Evolutionary conservation across 1,284 basidiomycete genomes (phyloP).

Genomic region (Phellopilus nigrolimitatus): DNA sequence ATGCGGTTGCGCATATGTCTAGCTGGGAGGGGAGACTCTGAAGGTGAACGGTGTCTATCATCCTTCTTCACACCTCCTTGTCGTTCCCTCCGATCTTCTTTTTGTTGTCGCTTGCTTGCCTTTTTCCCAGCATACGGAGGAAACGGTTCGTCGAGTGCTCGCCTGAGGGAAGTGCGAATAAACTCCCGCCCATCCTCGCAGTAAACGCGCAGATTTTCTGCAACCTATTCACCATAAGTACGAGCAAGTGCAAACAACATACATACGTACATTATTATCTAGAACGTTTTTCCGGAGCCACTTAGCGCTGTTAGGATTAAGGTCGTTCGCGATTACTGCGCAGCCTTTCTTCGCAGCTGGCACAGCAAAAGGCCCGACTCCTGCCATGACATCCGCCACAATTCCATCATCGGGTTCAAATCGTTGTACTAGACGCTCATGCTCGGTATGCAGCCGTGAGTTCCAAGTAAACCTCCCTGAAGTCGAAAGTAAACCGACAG

Average conservation of each 20-base stretch:
- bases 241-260: not conserved
- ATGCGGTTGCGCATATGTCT: slow-evolving; percentile 47
- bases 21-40: slow-evolving; percentile 6
- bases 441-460: slow-evolving; percentile 89
- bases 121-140: slow-evolving; percentile 46
- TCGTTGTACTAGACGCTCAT: slow-evolving; percentile 72
- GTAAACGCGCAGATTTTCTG: slow-evolving; percentile 58
- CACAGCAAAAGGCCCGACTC: slow-evolving; percentile 94
- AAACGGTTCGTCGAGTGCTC: slow-evolving; percentile 63
- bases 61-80: slow-evolving; percentile 13
- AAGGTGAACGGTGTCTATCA: slow-evolving; percentile 11
- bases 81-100: slow-evolving; percentile 27
- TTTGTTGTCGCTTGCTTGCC: slow-evolving; percentile 38
- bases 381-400: slow-evolving; percentile 93
- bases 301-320: slow-evolving; percentile 85
- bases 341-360: slow-evolving; percentile 91
- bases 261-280: slow-evolving; percentile 62
- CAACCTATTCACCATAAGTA: slow-evolving; percentile 48
- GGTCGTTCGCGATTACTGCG: slow-evolving; percentile 87
- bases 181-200: slow-evolving; percentile 86
- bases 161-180: slow-evolving; percentile 56
- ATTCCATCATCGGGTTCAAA: slow-evolving; percentile 70
- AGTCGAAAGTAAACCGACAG: slow-evolving; percentile 92
- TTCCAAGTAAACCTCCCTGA: slow-evolving; percentile 98
- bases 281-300: slow-evolving; percentile 73